phyloP scores from a whole-genome alignment of 768 basidiomycete genomes.

The Tulasnella sp. region DNA sequence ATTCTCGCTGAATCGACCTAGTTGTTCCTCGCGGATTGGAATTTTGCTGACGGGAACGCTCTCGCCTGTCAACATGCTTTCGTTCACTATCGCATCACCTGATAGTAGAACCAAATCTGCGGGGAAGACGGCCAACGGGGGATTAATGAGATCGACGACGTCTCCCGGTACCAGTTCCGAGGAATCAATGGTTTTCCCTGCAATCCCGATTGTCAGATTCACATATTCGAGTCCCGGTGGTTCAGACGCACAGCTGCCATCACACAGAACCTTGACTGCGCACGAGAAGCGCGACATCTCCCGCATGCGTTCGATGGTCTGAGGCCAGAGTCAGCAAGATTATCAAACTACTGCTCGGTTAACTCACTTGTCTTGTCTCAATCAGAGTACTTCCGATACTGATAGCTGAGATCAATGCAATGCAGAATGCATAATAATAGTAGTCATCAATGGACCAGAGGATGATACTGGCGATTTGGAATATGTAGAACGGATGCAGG shows the following conservation, averaged over 20 bases:
- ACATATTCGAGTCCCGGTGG: neutral
- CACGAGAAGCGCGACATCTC: slow-evolving; percentile 92
- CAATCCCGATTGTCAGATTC: neutral
- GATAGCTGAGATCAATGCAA: slow-evolving; percentile 76
- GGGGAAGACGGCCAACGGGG: slow-evolving; percentile 63
- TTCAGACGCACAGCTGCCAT: slow-evolving; percentile 53
- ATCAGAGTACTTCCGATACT: slow-evolving; percentile 79
- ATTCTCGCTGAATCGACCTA: slow-evolving; percentile 55
- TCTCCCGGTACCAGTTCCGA: slow-evolving; percentile 82
- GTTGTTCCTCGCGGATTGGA: slow-evolving; percentile 68
- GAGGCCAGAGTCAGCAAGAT: neutral
- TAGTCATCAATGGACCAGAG: slow-evolving; percentile 95
- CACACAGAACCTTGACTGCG: slow-evolving; percentile 52
- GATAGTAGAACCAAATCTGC: slow-evolving; percentile 87
- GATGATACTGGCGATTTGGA: slow-evolving; percentile 90
- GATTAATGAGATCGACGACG: slow-evolving; percentile 74
- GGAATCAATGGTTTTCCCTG: slow-evolving; percentile 67
- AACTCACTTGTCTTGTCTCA: slow-evolving; percentile 78
- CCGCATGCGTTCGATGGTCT: slow-evolving; percentile 89
- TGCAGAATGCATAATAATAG: slow-evolving; percentile 95
- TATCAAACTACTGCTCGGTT: slow-evolving; percentile 4
- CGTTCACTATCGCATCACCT: slow-evolving; percentile 96
- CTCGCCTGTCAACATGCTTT: slow-evolving; percentile 98
- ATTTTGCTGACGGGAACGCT: slow-evolving; percentile 93
- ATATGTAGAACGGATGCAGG: slow-evolving; percentile 96